Evolutionary conservation across 805 yeast species (phyloP), one percentile per base, ranked within the genome.

Genomic region (Lipomyces orientalis): DNA sequence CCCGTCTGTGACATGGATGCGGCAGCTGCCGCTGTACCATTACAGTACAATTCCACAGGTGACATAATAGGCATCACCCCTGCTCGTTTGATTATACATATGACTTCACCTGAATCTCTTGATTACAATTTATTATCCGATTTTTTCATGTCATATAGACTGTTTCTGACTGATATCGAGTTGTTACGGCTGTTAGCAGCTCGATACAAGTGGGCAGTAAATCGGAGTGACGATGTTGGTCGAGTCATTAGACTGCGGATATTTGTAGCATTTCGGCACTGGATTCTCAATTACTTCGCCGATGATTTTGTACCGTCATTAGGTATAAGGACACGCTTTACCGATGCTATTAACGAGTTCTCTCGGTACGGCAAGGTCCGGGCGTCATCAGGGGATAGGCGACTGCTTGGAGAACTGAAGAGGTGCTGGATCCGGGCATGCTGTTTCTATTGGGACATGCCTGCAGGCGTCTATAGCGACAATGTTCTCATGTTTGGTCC

Each of bases 231-330:
- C 54, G 83, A 82, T 67, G 75, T 84, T 2, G 97, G 96, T 1
- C 85, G 88, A 67, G 81, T 90, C 57, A 88, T 89, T 1, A 81
- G 91, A 12, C 84, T 93, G 49, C 83, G 98, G 73, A 89, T 97
- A 0, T 94, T 93, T 80, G 97, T 91, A 34, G 88, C 90, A 35
- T 73, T 95, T 55, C 85, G 98, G 74, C 97, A 91, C 79, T 94
- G 98, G 97, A 77, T 94, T 22, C 79, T 91, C 67, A 94, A 93
- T 77, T 93, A 91, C 77, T 95, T 92, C 74, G 83, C 87, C 54
- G 94, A 91, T 75, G 98, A 95, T 77, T 95, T 93, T 76, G 80
- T 89, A 33, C 78, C 84, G 16, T 82, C 85, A 59, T 73, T 79
- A 25, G 81, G 83, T 63, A 78, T 89, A 43, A 80, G 93, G 64